phyloP scores from a whole-genome alignment of 768 basidiomycete species.

The Pholiota microspora region DNA sequence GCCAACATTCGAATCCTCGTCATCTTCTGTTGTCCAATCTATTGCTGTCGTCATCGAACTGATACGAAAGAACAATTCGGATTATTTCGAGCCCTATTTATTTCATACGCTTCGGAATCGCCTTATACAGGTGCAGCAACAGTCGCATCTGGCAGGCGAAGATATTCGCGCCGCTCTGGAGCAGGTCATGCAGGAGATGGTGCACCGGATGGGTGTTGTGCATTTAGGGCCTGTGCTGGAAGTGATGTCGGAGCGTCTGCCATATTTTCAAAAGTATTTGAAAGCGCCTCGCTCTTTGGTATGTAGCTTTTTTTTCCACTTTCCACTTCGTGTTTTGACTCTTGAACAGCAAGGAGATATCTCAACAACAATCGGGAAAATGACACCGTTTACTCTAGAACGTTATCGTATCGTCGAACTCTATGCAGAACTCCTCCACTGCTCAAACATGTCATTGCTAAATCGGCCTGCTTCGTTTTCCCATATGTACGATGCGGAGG shows the following conservation, averaged over 20 bases:
- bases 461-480: constrained; percentile 75
- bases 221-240: constrained; percentile 83
- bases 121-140: constrained; percentile 84
- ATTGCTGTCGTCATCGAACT: constrained; percentile 90
- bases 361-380: constrained; percentile 68
- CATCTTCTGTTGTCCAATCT: constrained; percentile 82
- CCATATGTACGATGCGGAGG: constrained; percentile 76
- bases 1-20: constrained; percentile 48
- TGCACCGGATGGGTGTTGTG: constrained; percentile 84
- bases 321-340: constrained; percentile 9
- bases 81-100: constrained; percentile 96
- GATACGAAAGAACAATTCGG: constrained; percentile 96
- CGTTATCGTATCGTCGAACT: constrained; percentile 95
- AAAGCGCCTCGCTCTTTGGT: constrained; percentile 76
- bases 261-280: constrained; percentile 68
- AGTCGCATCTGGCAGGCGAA: constrained; percentile 47
- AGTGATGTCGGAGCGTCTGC: constrained; percentile 66
- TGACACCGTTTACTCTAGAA: constrained; percentile 87
- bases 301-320: background rate
- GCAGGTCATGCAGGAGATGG: constrained; percentile 75
- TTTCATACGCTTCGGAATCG: constrained; percentile 93
- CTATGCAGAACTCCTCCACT: constrained; percentile 94
- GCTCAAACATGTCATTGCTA: constrained; percentile 95
- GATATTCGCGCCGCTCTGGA: constrained; percentile 69
- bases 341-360: constrained; percentile 60